Evolutionary conservation across 2,329 filamentous ascomycete genomes (phyloP).

Genomic region (Lasiodiplodia hormozganensis): DNA sequence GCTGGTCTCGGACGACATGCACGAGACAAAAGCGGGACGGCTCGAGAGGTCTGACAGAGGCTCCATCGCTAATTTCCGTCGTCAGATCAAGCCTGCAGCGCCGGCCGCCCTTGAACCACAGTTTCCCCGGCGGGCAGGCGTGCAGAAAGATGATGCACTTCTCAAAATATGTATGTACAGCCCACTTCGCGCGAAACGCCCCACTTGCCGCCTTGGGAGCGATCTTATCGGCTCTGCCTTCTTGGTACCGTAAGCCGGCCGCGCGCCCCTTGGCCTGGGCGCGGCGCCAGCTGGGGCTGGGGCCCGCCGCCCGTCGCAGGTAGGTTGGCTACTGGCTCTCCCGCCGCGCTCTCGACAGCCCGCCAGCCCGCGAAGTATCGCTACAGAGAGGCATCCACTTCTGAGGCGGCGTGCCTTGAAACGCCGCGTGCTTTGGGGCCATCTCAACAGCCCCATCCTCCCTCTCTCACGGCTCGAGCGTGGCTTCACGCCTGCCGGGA

Average conservation of each 20-base stretch:
- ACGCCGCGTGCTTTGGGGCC: conserved; percentile 3
- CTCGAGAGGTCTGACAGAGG: conserved; percentile 17
- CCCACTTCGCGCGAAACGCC: conserved; percentile 29
- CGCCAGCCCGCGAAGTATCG: conserved; percentile 2
- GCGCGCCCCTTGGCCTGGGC: conserved; percentile 19
- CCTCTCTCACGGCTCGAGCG: background rate
- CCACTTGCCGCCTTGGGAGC: conserved; percentile 27
- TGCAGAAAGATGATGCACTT: conserved; percentile 27
- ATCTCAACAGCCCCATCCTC: background rate
- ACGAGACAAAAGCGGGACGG: conserved; percentile 25
- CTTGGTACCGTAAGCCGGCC: conserved; percentile 10
- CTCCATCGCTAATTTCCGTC: conserved; percentile 21
- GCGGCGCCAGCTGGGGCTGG: conserved; percentile 4
- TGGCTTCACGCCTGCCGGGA: conserved; percentile 6
- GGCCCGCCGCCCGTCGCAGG: background rate
- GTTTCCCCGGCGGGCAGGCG: conserved; percentile 16
- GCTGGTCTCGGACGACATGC: conserved; percentile 14
- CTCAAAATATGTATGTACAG: conserved; percentile 24
- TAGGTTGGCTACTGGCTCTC: conserved; percentile 1
- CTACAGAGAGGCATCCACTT: conserved; percentile 7
- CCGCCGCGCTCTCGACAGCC: background rate
- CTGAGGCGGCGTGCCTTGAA: conserved; percentile 26
- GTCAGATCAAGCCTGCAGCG: conserved; percentile 14
- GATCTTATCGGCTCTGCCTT: conserved; percentile 24
- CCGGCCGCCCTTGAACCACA: background rate